Evolutionary conservation across 495 filamentous ascomycete genomes (phyloP).

Genomic region (Pyronema omphalodes): DNA sequence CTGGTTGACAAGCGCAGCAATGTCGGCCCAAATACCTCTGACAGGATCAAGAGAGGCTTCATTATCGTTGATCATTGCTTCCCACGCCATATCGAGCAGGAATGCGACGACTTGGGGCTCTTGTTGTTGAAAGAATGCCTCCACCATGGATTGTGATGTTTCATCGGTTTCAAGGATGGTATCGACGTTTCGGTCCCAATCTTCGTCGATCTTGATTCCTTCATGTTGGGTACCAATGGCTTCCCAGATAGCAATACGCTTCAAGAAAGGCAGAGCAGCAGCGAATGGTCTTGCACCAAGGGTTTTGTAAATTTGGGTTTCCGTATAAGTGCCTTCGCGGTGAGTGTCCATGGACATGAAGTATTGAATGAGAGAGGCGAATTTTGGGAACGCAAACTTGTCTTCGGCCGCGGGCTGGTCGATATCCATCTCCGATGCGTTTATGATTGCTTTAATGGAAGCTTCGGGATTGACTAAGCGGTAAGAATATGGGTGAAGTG

Average conservation of each 20-base stretch:
- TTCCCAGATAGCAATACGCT: slow-evolving; percentile 53
- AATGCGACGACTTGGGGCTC: slow-evolving; percentile 14
- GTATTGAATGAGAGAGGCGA: slow-evolving; percentile 20
- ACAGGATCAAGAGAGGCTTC: slow-evolving; percentile 20
- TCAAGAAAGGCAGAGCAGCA: slow-evolving; percentile 49
- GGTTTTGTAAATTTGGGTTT: neutral
- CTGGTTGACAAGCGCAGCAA: slow-evolving; percentile 14
- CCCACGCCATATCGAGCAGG: slow-evolving; percentile 38
- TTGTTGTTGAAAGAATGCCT: slow-evolving; percentile 29
- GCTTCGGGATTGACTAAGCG: slow-evolving; percentile 39
- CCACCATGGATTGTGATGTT: slow-evolving; percentile 38
- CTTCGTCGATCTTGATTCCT: slow-evolving; percentile 44
- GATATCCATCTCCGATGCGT: slow-evolving; percentile 16
- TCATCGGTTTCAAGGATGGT: slow-evolving; percentile 46
- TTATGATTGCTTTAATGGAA: slow-evolving; percentile 29
- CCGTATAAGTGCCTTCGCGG: neutral
- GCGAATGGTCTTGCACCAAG: slow-evolving; percentile 33
- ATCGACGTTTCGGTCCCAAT: slow-evolving; percentile 72
- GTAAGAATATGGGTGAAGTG: slow-evolving; percentile 51
- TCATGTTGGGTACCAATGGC: slow-evolving; percentile 38
- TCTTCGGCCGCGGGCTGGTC: slow-evolving; percentile 3
- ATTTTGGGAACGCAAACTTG: slow-evolving; percentile 26
- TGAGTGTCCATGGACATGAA: slow-evolving; percentile 17
- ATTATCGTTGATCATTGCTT: slow-evolving; percentile 37
- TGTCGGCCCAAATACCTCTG: slow-evolving; percentile 14